Evolutionary conservation across 257 asterid species (phyloP).

Genomic region (Salvia miltiorrhiza): DNA sequence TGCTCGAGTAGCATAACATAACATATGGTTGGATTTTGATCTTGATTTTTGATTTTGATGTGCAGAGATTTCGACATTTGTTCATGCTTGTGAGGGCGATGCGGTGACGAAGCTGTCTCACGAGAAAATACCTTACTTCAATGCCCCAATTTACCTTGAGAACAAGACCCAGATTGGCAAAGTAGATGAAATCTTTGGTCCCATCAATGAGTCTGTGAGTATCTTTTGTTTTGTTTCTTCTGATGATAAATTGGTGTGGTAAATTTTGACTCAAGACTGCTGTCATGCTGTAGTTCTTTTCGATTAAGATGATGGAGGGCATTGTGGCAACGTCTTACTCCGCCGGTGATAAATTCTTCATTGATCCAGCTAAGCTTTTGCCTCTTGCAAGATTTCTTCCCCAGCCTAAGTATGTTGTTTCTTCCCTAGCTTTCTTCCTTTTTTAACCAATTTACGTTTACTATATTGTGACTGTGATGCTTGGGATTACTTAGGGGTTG

Average conservation of each 20-base stretch:
- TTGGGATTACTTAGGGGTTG: neutral
- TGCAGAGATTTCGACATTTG: conserved; percentile 79
- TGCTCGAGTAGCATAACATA: neutral
- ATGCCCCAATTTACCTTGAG: conserved; percentile 90
- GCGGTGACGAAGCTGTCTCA: conserved; percentile 84
- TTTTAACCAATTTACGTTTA: neutral
- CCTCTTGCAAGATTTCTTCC: conserved; percentile 34
- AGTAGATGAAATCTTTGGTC: conserved; percentile 97
- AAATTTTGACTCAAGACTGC: neutral
- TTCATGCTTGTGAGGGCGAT: conserved; percentile 93
- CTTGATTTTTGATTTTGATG: neutral
- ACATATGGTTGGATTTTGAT: neutral
- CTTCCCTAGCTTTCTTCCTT: neutral
- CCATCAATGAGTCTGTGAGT: conserved; percentile 96
- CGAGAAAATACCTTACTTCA: conserved; percentile 89
- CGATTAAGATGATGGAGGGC: conserved; percentile 73
- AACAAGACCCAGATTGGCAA: conserved; percentile 96
- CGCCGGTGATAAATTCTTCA: conserved; percentile 85
- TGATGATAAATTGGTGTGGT: too few relatives aligned
- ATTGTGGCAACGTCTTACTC: conserved; percentile 81
- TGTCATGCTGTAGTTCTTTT: neutral
- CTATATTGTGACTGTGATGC: neutral
- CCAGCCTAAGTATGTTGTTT: conserved; percentile 68
- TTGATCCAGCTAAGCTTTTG: conserved; percentile 89
- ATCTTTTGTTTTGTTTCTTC: too few relatives aligned